Evolutionary conservation across 2,329 filamentous ascomycete species (phyloP), one percentile per base, ranked within the genome.

Genomic region (Trichoderma harzianum): DNA sequence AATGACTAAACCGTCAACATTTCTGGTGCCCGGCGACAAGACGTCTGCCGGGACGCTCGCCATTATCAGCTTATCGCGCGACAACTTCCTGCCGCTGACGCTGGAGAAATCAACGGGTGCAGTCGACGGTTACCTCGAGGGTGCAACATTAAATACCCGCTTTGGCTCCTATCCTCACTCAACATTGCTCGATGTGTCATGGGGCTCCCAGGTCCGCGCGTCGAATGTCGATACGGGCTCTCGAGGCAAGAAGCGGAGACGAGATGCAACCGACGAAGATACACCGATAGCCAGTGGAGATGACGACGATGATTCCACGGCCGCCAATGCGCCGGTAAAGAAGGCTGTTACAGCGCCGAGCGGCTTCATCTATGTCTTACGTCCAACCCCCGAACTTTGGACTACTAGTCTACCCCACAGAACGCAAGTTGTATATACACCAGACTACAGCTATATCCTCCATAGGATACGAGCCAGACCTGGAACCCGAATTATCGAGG

Each of bases 141-240:
- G 92, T 43, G 91, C 90, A 61, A 92, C 94, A 3, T 89, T 95
- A 69, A 98, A 97, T 83, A 99, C 95, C 1, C 91, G 95, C 58
- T 99, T 97, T 78, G 96, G 96, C 63, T 97, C 95, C 0, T 95
- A 94, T 73, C 93, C 93, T 0, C 93, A 95, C 79, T 92, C 88
- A 12, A 95, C 93, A 0, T 83, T 95, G 60, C 87, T 97, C 70
- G 86, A 89, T 6, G 85, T 94, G 69, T 92, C 93, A 55, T 98
- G 95, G 95, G 96, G 96, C 32, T 94, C 93, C 7, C 96, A 98
- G 80, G 91, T 98, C 26, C 88, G 93, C 61, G 96, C 96, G 8
- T 97, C 94, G 2, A 89, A 91, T 36, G 94, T 98, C 71, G 93
- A 98, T 78, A 98, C 95, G 0, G 94, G 95, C 14, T 96, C 94